Conservation (phyloP, 106 monocot genomes). For the Phalaenopsis aphrodite region DNA sequence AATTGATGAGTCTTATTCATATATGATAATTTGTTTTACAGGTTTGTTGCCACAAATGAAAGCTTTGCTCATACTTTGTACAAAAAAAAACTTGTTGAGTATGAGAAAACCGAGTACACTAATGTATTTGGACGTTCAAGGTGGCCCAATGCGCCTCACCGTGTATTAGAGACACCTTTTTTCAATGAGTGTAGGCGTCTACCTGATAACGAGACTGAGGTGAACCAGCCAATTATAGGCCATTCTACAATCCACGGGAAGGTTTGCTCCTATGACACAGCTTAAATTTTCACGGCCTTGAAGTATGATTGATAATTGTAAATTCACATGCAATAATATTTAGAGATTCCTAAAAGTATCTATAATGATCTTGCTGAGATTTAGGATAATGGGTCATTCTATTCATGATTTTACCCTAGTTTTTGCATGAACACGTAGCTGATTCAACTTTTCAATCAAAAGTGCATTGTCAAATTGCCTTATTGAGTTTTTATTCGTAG, state of each 20-base stretch:
- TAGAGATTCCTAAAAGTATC: background rate
- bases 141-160: conserved; percentile 71
- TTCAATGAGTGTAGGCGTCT: conserved; percentile 44
- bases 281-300: background rate
- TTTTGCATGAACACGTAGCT: background rate
- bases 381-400: background rate
- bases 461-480: background rate
- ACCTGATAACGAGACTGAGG: conserved; percentile 58
- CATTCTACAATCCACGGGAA: conserved; percentile 58
- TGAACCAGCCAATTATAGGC: conserved; percentile 53
- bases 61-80: conserved; percentile 72
- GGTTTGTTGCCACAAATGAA: conserved; percentile 62
- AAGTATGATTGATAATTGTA: background rate
- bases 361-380: background rate
- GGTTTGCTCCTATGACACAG: conserved; percentile 20
- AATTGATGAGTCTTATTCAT: background rate
- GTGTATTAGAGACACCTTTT: conserved; percentile 56
- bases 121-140: conserved; percentile 69
- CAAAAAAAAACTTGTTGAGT: conserved; percentile 53
- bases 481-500: background rate
- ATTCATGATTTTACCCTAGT: background rate
- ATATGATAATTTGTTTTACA: conserved; percentile 14
- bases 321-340: background rate
- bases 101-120: conserved; percentile 50
- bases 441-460: background rate